Evolutionary conservation across 192 early-diverging fungal genomes (phyloP), one percentile per base, ranked within the genome.

Genomic region (Coemansia interrupta): DNA sequence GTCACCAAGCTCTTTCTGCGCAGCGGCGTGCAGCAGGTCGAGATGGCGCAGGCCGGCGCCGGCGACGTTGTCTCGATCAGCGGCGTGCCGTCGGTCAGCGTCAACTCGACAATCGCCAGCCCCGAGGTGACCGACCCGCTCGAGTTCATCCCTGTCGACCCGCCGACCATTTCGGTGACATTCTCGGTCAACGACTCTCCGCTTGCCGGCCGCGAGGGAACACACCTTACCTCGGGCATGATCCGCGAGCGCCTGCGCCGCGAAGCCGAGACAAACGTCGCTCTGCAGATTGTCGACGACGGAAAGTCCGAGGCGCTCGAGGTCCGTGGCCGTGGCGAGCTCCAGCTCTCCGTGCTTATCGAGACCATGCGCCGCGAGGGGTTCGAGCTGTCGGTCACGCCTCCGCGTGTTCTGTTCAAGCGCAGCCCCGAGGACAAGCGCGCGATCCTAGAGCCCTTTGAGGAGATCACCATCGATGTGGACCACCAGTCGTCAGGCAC

Each of bases 291-390:
- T 36, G 78, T 82, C 15, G 86, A 89, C 61, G 78, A 80, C 30
- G 81, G 82, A 45, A 83, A 72, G 62, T 87, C 89, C 32, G 82
- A 82, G 51, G 73, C 90, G 0, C 87, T 89, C 67, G 91, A 93
- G 73, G 91, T 93, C 36, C 85, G 85, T 46, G 91, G 91, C 24
- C 88, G 91, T 42, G 91, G 91, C n/a, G 91, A 93, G 79, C 80
- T 93, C 29, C 91, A 93, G 78, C 83, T 93, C 49, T 89, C 89
- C 19, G 89, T 93, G 9, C 76, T 93, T 38, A 91, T 91, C 52
- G 91, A 93, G 81, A 90, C 91, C 8, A 93, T 93, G 91, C 83
- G 91, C 26, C 85, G 91, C 20, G 91, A 93, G 73, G 91, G 91
- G 19, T 93, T 90, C 63, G 91, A 93, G 71, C 76, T 93, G 23